Percentiles rank a stretch among this genome's conserved stretches.
phyloP scores from a whole-genome alignment of 129 eudicot species.

The Apium graveolens region DNA sequence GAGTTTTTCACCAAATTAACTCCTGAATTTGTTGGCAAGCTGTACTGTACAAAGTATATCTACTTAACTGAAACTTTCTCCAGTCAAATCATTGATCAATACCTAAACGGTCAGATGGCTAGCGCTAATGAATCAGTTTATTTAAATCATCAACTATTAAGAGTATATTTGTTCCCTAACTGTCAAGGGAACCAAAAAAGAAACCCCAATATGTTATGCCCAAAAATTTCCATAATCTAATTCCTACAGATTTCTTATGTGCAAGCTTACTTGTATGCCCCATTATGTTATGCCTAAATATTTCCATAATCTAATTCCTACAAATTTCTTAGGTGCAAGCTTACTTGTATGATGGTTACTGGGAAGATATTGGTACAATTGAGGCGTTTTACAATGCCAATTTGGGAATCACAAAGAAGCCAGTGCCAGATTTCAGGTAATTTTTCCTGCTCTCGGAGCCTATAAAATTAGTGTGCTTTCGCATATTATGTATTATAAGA shows the following conservation, averaged over 20 bases:
- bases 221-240: slow-evolving; percentile 9
- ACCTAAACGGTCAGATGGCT: neutral
- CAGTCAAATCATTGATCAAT: neutral
- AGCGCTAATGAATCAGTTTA: neutral
- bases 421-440: slow-evolving; percentile 91
- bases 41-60: neutral
- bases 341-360: slow-evolving; percentile 86
- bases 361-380: slow-evolving; percentile 98
- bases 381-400: slow-evolving; percentile 95
- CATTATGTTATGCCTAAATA: neutral
- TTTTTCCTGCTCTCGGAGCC: neutral
- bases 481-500: neutral
- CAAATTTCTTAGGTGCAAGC: slow-evolving; percentile 70
- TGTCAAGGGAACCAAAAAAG: neutral
- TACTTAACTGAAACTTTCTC: neutral
- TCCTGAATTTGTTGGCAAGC: neutral
- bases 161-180: neutral
- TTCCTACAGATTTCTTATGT: slow-evolving; percentile 37
- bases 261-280: slow-evolving; percentile 76
- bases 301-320: slow-evolving; percentile 13
- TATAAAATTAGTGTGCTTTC: slow-evolving; percentile 11
- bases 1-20: neutral
- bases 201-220: neutral
- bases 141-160: neutral
- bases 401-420: slow-evolving; percentile 89